phyloP scores from a whole-genome alignment of 306 rosid genomes.

The Luffa acutangula region DNA sequence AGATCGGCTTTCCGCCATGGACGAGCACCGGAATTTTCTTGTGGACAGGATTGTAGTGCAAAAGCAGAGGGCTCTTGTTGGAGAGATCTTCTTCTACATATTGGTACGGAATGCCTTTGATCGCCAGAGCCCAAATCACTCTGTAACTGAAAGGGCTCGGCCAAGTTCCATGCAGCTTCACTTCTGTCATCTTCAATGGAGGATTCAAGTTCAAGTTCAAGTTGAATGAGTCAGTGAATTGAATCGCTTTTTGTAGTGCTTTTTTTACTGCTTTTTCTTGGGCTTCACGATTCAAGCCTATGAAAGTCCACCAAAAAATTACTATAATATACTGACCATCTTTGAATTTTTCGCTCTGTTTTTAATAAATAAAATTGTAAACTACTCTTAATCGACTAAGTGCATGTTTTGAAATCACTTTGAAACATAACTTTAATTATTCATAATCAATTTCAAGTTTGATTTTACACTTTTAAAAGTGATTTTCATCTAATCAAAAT shows the following conservation, averaged over 20 bases:
- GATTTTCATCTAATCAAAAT: no score
- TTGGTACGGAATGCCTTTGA: conserved; percentile 32
- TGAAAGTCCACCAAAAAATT: background rate
- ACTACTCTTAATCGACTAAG: background rate
- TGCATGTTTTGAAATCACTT: no score
- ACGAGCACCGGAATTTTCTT: conserved; percentile 42
- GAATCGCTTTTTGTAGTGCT: background rate
- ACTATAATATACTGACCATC: background rate
- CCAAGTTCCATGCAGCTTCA: conserved; percentile 33
- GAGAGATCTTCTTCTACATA: conserved; percentile 38
- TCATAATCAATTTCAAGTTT: no score
- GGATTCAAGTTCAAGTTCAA: background rate
- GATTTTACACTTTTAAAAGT: no score
- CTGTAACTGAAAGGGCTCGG: conserved; percentile 29
- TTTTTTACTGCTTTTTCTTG: background rate
- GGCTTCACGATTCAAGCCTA: background rate
- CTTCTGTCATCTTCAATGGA: background rate
- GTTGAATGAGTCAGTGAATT: background rate
- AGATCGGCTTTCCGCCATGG: conserved; percentile 32
- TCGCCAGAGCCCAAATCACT: conserved; percentile 40
- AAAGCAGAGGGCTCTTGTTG: conserved; percentile 26
- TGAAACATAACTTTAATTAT: no score
- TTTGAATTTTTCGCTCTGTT: background rate
- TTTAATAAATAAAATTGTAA: background rate
- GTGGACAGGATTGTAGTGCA: conserved; percentile 34